Evolutionary conservation across 768 basidiomycete species (phyloP), one percentile per base, ranked within the genome.

Genomic region (Glaciozyma martinii): DNA sequence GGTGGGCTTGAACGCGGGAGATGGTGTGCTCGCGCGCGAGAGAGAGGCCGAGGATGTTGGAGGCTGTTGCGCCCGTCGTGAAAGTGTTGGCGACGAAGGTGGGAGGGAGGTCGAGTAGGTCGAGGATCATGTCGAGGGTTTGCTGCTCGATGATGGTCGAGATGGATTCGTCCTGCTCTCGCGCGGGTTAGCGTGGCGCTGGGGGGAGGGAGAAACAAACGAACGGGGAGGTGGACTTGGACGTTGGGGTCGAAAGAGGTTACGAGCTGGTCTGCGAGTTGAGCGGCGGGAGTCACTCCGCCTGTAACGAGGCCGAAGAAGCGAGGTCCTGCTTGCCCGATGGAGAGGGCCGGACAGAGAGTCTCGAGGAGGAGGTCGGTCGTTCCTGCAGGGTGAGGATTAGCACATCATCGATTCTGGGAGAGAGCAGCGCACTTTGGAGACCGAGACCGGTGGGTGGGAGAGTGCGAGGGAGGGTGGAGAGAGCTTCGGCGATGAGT

Each of bases 51-150:
- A 80, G 74, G 16, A 80, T 67, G 66, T 81, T 81, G 23, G 75
- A 74, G 0, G 77, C 74, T 0, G 80, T 81, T 5, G 79, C 80
- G 30, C 80, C 80, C 1, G 78, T 79, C 0, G 79, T 80, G 30
- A 80, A 59, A 0, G 78, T 78, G 47, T 79, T 73, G 15, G 76
- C 76, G 21, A 56, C 62, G 70, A 77, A 81, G 10, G 33, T 19
- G 18, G 42, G 18, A 3, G 66, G 54, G 4, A 75, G 68, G 8
- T 47, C 50, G 13, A 74, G 71, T 18, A 74, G 71, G n/a, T 44
- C 30, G 23, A 74, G 66, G n/a, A 70, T 57, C 61, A 71, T 71
- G 29, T 43, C 23, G 27, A 73, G 62, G 5, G 72, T 60, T n/a
- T 63, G 61, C 15, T 54, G 19, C 29, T 73, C 73, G 56, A 75